Conservation (phyloP, 2,329 filamentous ascomycete species). For the Drechslerella coelobrocha region DNA sequence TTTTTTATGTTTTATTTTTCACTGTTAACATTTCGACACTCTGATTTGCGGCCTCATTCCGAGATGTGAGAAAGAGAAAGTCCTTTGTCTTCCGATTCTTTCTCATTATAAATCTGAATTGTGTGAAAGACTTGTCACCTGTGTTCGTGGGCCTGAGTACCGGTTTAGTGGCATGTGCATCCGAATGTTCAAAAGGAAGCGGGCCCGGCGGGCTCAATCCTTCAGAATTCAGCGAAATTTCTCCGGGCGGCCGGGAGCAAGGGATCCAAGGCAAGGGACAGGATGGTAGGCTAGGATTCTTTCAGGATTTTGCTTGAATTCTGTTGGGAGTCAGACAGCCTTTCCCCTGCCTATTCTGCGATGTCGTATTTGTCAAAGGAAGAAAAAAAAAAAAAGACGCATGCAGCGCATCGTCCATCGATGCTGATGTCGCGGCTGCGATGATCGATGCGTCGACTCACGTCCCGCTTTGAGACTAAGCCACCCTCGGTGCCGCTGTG, state of each 20-base stretch:
- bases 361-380: constrained; percentile 23
- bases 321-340: constrained; percentile 10
- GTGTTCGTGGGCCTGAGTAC: not conserved
- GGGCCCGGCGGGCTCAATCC: constrained; percentile 28
- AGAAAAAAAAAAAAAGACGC: constrained; percentile 28
- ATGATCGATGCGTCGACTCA: constrained; percentile 26
- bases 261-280: constrained; percentile 10
- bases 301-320: constrained; percentile 11
- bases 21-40: not conserved
- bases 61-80: constrained; percentile 8
- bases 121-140: constrained; percentile 9
- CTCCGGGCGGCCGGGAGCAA: constrained; percentile 39
- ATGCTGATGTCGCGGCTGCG: constrained; percentile 21
- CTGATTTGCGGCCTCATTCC: not conserved
- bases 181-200: constrained; percentile 36
- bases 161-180: constrained; percentile 42
- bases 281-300: not conserved
- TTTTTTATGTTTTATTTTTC: constrained; percentile 13
- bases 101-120: constrained; percentile 47
- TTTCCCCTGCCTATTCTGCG: constrained; percentile 4
- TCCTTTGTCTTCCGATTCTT: constrained; percentile 19
- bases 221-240: constrained; percentile 38
- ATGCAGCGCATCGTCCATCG: constrained; percentile 5
- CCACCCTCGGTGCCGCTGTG: constrained; percentile 33
- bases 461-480: constrained; percentile 23